Percentiles rank a stretch among this genome's conserved stretches.
phyloP scores from a whole-genome alignment of 2,329 filamentous ascomycete species.

The Mollisiaceae sp. region DNA sequence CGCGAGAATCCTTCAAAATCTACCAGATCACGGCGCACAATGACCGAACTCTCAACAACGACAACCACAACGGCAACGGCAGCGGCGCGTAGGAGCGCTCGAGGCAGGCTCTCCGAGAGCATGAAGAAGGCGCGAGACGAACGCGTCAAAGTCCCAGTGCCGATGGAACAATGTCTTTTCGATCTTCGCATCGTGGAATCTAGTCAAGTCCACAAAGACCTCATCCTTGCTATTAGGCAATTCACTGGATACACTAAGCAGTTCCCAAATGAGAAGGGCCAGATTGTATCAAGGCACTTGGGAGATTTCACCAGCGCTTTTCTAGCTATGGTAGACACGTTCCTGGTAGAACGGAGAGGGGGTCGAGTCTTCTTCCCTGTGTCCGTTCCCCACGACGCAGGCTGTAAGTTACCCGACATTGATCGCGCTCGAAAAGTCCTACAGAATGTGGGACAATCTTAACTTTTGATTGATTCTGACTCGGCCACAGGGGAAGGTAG shows the following conservation, averaged over 20 bases:
- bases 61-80: neutral
- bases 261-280: conserved; percentile 7
- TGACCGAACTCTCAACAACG: neutral
- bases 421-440: neutral
- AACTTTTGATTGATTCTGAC: neutral
- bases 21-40: neutral
- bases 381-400: conserved; percentile 13
- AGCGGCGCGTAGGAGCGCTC: neutral
- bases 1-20: neutral
- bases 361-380: conserved; percentile 19
- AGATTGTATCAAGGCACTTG: neutral
- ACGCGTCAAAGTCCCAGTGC: neutral
- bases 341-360: conserved; percentile 9
- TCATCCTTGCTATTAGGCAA: neutral
- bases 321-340: conserved; percentile 13
- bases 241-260: conserved; percentile 19
- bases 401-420: conserved; percentile 5
- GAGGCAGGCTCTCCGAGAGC: neutral
- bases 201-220: neutral
- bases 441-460: neutral
- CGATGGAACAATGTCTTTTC: neutral
- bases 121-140: neutral
- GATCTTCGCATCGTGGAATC: neutral
- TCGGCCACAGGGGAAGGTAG: neutral
- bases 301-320: conserved; percentile 11